Evolutionary conservation across 2,329 filamentous ascomycete genomes (phyloP).

Genomic region (Sporothrix pallida): DNA sequence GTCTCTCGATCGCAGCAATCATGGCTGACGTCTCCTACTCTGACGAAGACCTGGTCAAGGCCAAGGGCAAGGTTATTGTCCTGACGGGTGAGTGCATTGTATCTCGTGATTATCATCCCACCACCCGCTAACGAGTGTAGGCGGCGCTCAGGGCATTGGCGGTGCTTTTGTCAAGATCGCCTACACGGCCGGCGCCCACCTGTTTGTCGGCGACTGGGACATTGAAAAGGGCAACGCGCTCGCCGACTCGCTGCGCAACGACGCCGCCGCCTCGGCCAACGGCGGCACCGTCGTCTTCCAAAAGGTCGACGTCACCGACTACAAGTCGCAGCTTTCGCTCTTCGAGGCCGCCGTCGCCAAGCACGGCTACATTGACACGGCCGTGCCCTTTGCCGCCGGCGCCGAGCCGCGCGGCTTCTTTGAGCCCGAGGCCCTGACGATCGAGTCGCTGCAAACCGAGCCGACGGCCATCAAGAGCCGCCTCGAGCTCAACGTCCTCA

Average conservation of each 20-base stretch:
- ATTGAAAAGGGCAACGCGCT: constrained; percentile 37
- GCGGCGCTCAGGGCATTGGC: constrained; percentile 42
- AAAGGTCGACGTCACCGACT: constrained; percentile 52
- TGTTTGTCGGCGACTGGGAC: constrained; percentile 43
- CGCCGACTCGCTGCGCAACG: constrained; percentile 30
- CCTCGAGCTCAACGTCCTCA: constrained; percentile 56
- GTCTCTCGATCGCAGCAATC: not conserved
- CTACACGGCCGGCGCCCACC: constrained; percentile 39
- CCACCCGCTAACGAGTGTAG: not conserved
- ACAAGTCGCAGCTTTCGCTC: constrained; percentile 52
- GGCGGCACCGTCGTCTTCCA: constrained; percentile 45
- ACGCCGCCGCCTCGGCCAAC: constrained; percentile 16
- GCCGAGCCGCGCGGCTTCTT: constrained; percentile 54
- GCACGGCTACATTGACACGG: constrained; percentile 56
- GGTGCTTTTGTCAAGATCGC: constrained; percentile 40
- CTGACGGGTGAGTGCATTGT: constrained; percentile 35
- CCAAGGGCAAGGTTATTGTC: constrained; percentile 38
- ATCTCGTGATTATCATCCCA: not conserved
- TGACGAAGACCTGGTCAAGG: constrained; percentile 24
- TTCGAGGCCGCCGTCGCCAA: constrained; percentile 53
- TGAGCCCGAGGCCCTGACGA: constrained; percentile 49
- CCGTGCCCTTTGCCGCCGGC: constrained; percentile 53
- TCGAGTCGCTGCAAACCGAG: constrained; percentile 49
- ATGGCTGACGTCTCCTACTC: constrained; percentile 22
- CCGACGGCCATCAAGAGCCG: constrained; percentile 46